A percentile compares a stretch with the other conserved stretches of the same genome.
These are phyloP conservation scores for Coemansia pectinata DNA, from an alignment of 192 early-diverging fungal species.

Conservation along the genomic window DNA sequence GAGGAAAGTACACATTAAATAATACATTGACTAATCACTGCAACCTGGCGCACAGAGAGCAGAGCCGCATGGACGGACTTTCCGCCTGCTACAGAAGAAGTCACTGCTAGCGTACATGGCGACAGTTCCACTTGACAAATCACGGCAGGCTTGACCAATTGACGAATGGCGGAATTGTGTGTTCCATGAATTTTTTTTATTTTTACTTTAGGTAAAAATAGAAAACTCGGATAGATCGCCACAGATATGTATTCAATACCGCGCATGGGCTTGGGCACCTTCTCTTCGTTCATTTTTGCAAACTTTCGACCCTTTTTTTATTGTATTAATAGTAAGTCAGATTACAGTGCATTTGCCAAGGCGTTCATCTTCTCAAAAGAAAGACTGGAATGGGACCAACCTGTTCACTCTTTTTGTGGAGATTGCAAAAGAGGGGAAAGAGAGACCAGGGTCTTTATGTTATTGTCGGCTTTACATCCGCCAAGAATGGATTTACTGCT, in stretches of 20 bases:
- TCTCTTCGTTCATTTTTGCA: not conserved
- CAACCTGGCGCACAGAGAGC: too few species aligned
- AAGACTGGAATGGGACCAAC: not conserved
- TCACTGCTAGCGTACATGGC: too few species aligned
- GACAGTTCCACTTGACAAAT: too few species aligned
- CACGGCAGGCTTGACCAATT: too few species aligned
- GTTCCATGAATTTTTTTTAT: too few species aligned
- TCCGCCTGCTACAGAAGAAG: too few species aligned
- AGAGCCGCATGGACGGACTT: too few species aligned
- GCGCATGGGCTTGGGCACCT: not conserved
- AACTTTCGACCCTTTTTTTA: not conserved
- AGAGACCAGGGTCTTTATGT: not conserved
- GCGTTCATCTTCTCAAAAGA: not conserved
- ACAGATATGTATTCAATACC: not conserved
- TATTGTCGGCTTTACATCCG: not conserved
- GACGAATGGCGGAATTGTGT: too few species aligned
- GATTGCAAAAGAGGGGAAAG: not conserved
- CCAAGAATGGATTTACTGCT: slow-evolving; percentile 1
- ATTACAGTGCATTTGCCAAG: not conserved
- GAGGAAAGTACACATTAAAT: too few species aligned
- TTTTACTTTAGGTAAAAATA: too few species aligned
- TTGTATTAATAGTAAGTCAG: not conserved
- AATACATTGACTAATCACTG: too few species aligned
- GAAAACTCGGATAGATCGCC: not conserved
- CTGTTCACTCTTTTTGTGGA: not conserved